A percentile compares a stretch with the other conserved stretches of the same genome.
Evolutionary conservation across 2,329 filamentous ascomycete species (phyloP).

Genomic region (Xylaria polymorpha): DNA sequence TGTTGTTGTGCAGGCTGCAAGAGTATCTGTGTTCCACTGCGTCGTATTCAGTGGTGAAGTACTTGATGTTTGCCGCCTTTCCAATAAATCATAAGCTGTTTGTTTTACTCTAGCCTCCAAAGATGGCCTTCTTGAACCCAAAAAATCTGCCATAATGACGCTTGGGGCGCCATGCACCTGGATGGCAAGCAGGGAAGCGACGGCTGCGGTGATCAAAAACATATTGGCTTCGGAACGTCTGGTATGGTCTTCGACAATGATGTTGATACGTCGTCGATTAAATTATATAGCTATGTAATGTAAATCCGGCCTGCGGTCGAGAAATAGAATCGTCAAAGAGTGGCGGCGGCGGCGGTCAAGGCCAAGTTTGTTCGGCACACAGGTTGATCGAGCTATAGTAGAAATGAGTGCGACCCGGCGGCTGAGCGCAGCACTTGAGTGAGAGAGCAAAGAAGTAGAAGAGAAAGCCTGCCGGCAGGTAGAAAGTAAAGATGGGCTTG

Average conservation of each 20-base stretch:
- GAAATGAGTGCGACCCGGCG: constrained; percentile 31
- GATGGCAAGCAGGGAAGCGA: constrained; percentile 52
- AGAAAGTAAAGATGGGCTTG: constrained; percentile 47
- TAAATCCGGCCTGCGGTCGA: constrained; percentile 46
- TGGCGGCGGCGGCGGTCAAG: constrained; percentile 21
- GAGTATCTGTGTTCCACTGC: constrained; percentile 67
- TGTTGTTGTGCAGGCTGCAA: constrained; percentile 67
- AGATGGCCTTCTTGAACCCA: constrained; percentile 30
- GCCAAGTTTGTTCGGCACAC: constrained; percentile 2
- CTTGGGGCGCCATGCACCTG: constrained; percentile 52
- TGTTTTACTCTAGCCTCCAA: constrained; percentile 40
- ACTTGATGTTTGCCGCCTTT: constrained; percentile 39
- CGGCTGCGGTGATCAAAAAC: constrained; percentile 52
- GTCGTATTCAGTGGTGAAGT: constrained; percentile 61
- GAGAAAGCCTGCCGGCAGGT: constrained; percentile 50
- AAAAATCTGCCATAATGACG: constrained; percentile 35
- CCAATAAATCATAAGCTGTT: constrained; percentile 35
- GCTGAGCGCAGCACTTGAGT: constrained; percentile 36
- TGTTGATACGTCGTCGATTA: constrained; percentile 15
- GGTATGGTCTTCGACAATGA: background rate
- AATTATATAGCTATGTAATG: constrained; percentile 13
- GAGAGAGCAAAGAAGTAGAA: constrained; percentile 38
- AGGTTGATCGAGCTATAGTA: constrained; percentile 38
- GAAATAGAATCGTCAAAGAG: constrained; percentile 38
- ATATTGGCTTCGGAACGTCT: constrained; percentile 45